Evolutionary conservation across 495 filamentous ascomycete species (phyloP), one percentile per base, ranked within the genome.

Genomic region (Hypoxylon perforatum): DNA sequence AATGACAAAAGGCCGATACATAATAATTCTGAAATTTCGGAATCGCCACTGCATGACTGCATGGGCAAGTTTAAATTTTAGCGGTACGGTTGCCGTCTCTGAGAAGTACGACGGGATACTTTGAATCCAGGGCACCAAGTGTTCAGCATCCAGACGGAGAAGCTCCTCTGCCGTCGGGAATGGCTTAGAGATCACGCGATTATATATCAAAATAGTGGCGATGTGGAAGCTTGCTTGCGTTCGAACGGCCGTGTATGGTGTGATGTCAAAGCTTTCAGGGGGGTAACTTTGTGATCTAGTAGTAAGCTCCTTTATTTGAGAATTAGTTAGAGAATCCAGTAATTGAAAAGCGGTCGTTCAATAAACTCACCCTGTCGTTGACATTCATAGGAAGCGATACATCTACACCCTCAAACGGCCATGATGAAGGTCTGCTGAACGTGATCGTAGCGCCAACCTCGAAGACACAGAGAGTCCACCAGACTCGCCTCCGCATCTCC

Each of bases 1-100:
- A 11, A 86, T 76, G 9, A 86, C 73, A 23, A 86, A 80, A 0
- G 84, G 82, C 19, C 84, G 78, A 59, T 84, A 82, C 14, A 85
- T 78, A 17, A 86, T 76, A 57, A 84, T 83, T 19, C 81, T 74
- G 49, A 86, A 69, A 49, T 86, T 85, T 75, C 82, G 81, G 45
- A 81, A 79, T 39, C 84, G 75, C 82, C 83, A 85, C 59, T 80
- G 67, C 33, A 84, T 59, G 21, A 66, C 42, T 73, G 74, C 55
- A 77, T 81, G 53, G 74, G 78, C 28, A 77, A 79, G 45, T 76
- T 69, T 12, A 75, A 75, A 68, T 78, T 74, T 22, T 69, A 73
- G 50, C 80, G 76, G 9, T 78, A 71, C 35, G 6, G 65, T 54
- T 7, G 18, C 35, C 10, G 72, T 74, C 25, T 80, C 76, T 49